Evolutionary conservation across 768 basidiomycete species (phyloP).

Genomic region (Coprinopsis sp.): DNA sequence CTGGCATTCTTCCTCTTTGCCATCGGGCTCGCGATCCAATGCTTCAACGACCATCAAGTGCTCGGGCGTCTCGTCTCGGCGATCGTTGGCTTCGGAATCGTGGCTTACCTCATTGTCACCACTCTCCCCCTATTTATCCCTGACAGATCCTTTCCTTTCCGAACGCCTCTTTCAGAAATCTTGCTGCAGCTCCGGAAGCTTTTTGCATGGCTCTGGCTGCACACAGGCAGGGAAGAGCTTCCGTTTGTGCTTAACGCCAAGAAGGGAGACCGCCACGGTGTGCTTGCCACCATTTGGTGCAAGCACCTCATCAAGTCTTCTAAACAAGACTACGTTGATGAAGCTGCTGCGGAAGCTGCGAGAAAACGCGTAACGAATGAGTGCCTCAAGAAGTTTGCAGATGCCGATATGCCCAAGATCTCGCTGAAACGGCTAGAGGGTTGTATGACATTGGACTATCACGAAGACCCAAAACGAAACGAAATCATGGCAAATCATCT

Average conservation of each 20-base stretch:
- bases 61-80: neutral
- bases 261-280: neutral
- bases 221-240: neutral
- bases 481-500: neutral
- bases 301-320: slow-evolving; percentile 3
- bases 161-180: neutral
- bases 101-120: neutral
- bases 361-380: neutral
- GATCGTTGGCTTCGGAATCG: neutral
- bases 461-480: neutral
- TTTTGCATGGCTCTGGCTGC: neutral
- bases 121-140: neutral
- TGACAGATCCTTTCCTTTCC: neutral
- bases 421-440: neutral
- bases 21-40: slow-evolving; percentile 12
- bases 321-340: neutral
- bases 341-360: slow-evolving; percentile 1
- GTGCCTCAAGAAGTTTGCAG: neutral
- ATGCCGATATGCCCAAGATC: neutral
- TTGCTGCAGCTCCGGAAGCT: neutral
- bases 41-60: neutral
- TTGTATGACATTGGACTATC: too few relatives aligned
- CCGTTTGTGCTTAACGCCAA: neutral
- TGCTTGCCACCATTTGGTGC: neutral
- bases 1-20: slow-evolving; percentile 16